phyloP scores from a whole-genome alignment of 768 basidiomycete species.

The Psilocybe azurescens region DNA sequence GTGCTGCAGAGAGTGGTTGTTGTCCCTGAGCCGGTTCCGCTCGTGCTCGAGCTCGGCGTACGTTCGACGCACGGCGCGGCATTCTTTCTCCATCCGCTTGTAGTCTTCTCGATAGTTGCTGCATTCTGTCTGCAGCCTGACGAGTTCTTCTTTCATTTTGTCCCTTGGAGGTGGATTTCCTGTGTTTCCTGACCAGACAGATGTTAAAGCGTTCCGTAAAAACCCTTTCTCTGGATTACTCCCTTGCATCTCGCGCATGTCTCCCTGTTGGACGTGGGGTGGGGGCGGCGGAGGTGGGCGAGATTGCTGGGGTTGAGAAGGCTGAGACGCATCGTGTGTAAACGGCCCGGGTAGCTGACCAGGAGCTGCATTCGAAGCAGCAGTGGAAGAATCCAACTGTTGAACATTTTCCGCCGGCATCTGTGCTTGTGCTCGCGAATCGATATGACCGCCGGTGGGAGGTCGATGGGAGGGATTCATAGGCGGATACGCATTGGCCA shows the following conservation, averaged over 20 bases:
- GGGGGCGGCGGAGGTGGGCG: no score
- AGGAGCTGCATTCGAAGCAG: no score
- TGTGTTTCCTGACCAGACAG: no score
- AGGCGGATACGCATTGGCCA: neutral
- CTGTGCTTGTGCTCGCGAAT: neutral
- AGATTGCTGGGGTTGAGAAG: no score
- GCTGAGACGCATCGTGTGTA: no score
- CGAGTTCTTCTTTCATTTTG: conserved; percentile 1
- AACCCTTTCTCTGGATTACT: no score
- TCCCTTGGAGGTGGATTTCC: neutral
- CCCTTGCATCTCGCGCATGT: no score
- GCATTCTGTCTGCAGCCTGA: neutral
- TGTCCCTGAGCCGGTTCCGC: conserved; percentile 4
- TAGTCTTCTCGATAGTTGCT: neutral
- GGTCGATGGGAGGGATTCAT: neutral
- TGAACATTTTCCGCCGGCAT: neutral
- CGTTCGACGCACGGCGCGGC: neutral
- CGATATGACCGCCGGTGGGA: neutral
- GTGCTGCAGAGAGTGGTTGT: conserved; percentile 2
- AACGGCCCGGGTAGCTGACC: no score
- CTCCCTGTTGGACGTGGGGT: no score
- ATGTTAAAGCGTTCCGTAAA: no score
- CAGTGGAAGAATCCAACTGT: no score
- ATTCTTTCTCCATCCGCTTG: neutral
- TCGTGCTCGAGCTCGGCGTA: conserved; percentile 8